Conservation (phyloP, 345 rosid genomes). For the Luvunga scandens region DNA sequence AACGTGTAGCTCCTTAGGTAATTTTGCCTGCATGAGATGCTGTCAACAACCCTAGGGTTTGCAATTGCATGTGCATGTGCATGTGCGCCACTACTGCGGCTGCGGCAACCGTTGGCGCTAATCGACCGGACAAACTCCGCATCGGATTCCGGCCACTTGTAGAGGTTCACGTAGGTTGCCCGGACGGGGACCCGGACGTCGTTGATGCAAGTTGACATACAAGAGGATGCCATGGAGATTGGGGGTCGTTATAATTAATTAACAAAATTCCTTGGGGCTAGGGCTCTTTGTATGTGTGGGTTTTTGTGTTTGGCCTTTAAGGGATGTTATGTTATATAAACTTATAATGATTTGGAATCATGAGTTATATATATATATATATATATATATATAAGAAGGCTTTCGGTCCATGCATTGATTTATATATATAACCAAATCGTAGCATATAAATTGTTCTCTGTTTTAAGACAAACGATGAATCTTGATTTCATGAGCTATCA, state of each 20-base stretch:
- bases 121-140: constrained; percentile 26
- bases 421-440: neutral
- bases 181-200: constrained; percentile 14
- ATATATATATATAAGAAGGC: neutral
- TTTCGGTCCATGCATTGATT: neutral
- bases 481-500: neutral
- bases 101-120: neutral
- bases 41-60: constrained; percentile 31
- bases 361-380: neutral
- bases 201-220: constrained; percentile 24
- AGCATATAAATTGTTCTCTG: neutral
- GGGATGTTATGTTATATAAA: neutral
- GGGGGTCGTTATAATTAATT: too few species aligned
- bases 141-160: constrained; percentile 30
- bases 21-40: constrained; percentile 46
- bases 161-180: constrained; percentile 27
- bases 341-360: neutral
- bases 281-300: neutral
- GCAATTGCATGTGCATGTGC: neutral
- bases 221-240: constrained; percentile 23
- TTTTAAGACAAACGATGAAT: neutral
- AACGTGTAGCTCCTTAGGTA: constrained; percentile 52
- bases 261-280: too few species aligned
- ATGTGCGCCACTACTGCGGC: neutral
- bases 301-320: neutral